Base-by-base conservation (phyloP, 2,329 filamentous ascomycete genomes). In the Hypoxylon sp. region DNA sequence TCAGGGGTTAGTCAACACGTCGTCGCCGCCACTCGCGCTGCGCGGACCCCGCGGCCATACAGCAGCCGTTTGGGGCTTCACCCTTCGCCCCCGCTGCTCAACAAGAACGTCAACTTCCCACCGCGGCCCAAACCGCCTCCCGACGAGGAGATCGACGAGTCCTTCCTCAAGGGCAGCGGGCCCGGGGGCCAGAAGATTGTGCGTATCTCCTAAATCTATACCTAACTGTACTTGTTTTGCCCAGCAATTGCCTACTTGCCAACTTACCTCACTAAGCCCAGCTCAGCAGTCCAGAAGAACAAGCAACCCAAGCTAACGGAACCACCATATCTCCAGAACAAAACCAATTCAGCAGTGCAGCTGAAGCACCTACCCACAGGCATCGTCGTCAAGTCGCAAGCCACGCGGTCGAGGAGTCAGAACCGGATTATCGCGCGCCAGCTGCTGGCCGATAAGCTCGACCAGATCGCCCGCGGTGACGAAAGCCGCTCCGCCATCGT, bases 121-220 rank as follows among this genome's bases (percentile, higher is more conserved):
- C 89, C 93, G 5, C 88, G 93, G 3, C 89, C 91, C 13, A 86
- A 83, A 64, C 84, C 88, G 11, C 87, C 95, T 19, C 84, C 89
- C 11, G 93, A 97, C 69, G 81, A 84, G 17, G 93, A 97, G 54
- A 88, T 98, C 69, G 88, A 90, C 59, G 92, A 97, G 74, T 85
- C 85, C 43, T 98, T 96, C 79, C 84, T 99, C 64, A 97, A 95
- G 76, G 95, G 95, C 71, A 91, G 88, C 70, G 95, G 95, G 1
- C 94, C 95, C 0, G 95, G 95, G 22, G 95, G 95, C 0, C 95
- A 99, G 76, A 97, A 97, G 77, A 98, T 98, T 80, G 90, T 93
- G 79, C 56, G 81, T 44, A 7, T 10, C 6, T 41, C 17, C 6
- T 41, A 41, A n/a, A 2, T 19, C 10, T 17, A n/a, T 41, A 7